phyloP scores from a whole-genome alignment of 2,329 filamentous ascomycete genomes.

The Xylaria sp. region DNA sequence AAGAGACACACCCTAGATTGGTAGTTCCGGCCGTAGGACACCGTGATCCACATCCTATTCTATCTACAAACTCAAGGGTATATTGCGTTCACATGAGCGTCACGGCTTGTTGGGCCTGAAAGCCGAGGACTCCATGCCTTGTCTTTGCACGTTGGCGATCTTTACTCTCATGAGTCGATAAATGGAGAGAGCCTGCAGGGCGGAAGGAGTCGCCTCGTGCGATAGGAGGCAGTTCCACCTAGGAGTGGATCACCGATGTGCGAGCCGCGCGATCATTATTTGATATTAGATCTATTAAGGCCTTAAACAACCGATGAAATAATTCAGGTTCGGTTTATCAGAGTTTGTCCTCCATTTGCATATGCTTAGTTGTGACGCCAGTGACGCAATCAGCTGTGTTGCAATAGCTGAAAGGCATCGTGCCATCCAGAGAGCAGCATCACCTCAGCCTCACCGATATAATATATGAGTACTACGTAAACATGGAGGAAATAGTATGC shows the following conservation, averaged over 20 bases:
- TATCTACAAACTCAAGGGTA: constrained; percentile 33
- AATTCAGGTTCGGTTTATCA: background rate
- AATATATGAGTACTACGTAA: constrained; percentile 24
- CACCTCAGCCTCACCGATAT: constrained; percentile 30
- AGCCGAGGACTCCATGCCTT: constrained; percentile 31
- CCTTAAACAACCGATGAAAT: background rate
- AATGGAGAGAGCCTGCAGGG: constrained; percentile 32
- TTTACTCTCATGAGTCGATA: constrained; percentile 28
- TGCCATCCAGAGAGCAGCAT: constrained; percentile 16
- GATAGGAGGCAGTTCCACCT: constrained; percentile 25
- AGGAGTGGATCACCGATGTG: constrained; percentile 27
- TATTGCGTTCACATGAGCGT: constrained; percentile 34
- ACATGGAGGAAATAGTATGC: constrained; percentile 3
- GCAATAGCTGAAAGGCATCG: constrained; percentile 31
- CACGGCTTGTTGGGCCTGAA: constrained; percentile 38
- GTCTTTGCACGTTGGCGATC: constrained; percentile 32
- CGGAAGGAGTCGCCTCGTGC: constrained; percentile 13
- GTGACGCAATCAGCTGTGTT: constrained; percentile 20
- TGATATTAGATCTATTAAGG: constrained; percentile 9
- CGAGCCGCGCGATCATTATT: constrained; percentile 22
- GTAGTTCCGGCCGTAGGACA: constrained; percentile 28
- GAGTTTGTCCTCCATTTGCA: background rate
- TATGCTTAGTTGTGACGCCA: background rate
- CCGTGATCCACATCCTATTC: constrained; percentile 31
- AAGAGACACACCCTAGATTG: constrained; percentile 23